Evolutionary conservation across 2,329 filamentous ascomycete species (phyloP).

Genomic region (Lasiodiplodia hormozganensis): DNA sequence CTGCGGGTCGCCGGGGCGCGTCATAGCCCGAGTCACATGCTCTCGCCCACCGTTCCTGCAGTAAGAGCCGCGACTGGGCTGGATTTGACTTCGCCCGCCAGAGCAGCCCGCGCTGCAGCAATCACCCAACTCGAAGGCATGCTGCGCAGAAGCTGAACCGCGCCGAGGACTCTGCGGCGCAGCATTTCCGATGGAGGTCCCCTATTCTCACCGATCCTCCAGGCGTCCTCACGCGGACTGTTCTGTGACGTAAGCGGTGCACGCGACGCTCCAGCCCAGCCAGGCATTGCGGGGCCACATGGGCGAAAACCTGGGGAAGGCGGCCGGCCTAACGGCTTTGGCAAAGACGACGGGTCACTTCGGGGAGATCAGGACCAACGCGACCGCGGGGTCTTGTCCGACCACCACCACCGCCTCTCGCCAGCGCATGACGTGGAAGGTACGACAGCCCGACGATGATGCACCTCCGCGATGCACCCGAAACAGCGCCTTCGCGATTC

Average conservation of each 20-base stretch:
- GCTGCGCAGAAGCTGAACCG: not conserved
- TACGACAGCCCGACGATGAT: not conserved
- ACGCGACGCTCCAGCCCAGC: constrained; percentile 6
- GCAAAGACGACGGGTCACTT: constrained; percentile 23
- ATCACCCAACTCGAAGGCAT: not conserved
- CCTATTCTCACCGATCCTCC: constrained; percentile 20
- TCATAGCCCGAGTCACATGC: constrained; percentile 18
- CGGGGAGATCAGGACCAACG: constrained; percentile 14
- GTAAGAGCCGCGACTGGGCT: constrained; percentile 17
- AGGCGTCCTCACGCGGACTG: constrained; percentile 18
- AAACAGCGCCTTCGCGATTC: not conserved
- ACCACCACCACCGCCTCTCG: not conserved
- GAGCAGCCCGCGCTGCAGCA: not conserved
- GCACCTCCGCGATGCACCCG: not conserved
- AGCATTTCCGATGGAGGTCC: not conserved
- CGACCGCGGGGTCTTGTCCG: constrained; percentile 4
- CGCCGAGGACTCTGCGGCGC: not conserved
- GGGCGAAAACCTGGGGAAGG: constrained; percentile 20
- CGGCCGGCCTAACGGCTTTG: constrained; percentile 16
- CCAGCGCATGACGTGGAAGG: not conserved
- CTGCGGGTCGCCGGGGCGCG: not conserved
- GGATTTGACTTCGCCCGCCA: not conserved
- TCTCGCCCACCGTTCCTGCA: constrained; percentile 12
- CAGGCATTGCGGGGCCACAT: constrained; percentile 15
- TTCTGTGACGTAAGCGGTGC: constrained; percentile 21